Conservation (phyloP, 179 eudicot species). For the Silene vulgaris region DNA sequence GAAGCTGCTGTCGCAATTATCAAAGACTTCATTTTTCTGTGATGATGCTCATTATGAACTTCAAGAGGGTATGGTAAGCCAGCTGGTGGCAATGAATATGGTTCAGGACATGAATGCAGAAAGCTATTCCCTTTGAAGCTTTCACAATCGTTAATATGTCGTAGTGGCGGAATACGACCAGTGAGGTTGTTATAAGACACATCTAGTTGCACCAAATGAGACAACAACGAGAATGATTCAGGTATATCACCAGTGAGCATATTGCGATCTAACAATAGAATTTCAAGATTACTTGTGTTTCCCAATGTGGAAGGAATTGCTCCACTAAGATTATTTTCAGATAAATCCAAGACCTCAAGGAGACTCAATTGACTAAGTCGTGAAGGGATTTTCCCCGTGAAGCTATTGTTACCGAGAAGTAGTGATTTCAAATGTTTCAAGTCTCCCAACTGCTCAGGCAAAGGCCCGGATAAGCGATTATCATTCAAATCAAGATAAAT, state of each 20-base stretch:
- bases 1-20: slow-evolving; percentile 43
- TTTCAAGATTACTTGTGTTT: slow-evolving; percentile 35
- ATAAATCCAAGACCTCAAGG: slow-evolving; percentile 40
- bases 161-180: slow-evolving; percentile 49
- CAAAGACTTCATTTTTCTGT: slow-evolving; percentile 38
- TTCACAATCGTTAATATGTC: slow-evolving; percentile 35
- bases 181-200: slow-evolving; percentile 53
- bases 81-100: slow-evolving; percentile 37
- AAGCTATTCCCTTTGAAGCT: slow-evolving; percentile 42
- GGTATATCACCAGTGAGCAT: slow-evolving; percentile 43
- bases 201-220: slow-evolving; percentile 38
- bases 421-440: slow-evolving; percentile 31
- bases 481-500: slow-evolving; percentile 37
- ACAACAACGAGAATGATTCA: slow-evolving; percentile 38
- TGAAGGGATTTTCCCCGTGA: slow-evolving; percentile 37
- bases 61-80: slow-evolving; percentile 40
- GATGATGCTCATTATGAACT: slow-evolving; percentile 30
- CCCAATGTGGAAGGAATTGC: slow-evolving; percentile 40
- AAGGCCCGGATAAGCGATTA: slow-evolving; percentile 38
- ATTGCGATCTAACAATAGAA: slow-evolving; percentile 42
- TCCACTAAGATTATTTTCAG: slow-evolving; percentile 39
- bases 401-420: slow-evolving; percentile 39
- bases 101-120: slow-evolving; percentile 46
- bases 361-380: slow-evolving; percentile 37
- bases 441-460: slow-evolving; percentile 43